Conservation (phyloP, 2,329 filamentous ascomycete species). For the Chaetomiaceae sp. region DNA sequence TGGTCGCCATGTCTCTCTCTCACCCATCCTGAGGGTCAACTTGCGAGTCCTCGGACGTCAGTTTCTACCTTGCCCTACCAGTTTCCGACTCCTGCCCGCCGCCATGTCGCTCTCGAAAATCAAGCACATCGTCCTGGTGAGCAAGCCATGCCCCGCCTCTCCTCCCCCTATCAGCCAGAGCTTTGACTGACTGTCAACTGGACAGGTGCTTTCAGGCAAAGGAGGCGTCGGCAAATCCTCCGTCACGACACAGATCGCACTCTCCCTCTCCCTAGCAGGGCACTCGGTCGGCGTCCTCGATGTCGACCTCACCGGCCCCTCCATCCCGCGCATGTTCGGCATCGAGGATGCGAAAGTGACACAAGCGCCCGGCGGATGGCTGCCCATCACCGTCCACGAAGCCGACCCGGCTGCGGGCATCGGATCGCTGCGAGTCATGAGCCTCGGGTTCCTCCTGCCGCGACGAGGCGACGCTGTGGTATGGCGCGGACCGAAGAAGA, state of each 20-base stretch:
- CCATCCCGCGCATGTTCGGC: conserved; percentile 90
- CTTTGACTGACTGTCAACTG: conserved; percentile 6
- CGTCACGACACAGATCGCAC: conserved; percentile 91
- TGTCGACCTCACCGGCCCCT: conserved; percentile 92
- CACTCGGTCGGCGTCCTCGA: conserved; percentile 92
- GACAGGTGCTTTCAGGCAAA: conserved; percentile 82
- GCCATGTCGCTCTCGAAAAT: conserved; percentile 64
- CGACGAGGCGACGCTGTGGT: conserved; percentile 87
- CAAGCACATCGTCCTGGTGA: conserved; percentile 69
- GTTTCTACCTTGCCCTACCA: not conserved
- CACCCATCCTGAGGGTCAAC: conserved; percentile 16
- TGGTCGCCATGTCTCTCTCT: not conserved
- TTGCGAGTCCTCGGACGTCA: not conserved
- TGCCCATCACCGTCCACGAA: conserved; percentile 79
- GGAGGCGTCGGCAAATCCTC: conserved; percentile 97
- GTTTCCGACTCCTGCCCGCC: not conserved
- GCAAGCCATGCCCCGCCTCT: conserved; percentile 13
- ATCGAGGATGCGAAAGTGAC: conserved; percentile 86
- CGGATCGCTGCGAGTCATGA: conserved; percentile 78
- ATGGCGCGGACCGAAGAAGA: conserved; percentile 98
- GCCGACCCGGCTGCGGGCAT: conserved; percentile 47
- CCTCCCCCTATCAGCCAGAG: not conserved
- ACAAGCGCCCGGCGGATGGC: conserved; percentile 87
- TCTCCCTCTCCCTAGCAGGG: conserved; percentile 80
- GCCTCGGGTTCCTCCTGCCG: conserved; percentile 82